These are phyloP conservation scores for Tulasnella sp. DNA, from an alignment of 768 basidiomycete genomes.

Conservation along the genomic window DNA sequence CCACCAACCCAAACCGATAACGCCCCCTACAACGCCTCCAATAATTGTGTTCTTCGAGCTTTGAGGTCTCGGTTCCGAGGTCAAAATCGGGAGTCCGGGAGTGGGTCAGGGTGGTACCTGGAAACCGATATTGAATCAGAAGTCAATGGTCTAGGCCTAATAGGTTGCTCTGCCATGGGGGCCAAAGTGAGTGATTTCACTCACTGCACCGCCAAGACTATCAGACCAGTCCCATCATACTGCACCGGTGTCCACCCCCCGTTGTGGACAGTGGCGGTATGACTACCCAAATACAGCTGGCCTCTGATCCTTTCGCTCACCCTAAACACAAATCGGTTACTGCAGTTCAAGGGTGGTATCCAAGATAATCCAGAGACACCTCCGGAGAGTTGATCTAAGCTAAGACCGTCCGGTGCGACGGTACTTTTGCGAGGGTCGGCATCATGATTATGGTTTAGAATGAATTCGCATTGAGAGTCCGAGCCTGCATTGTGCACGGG, in stretches of 20 bases:
- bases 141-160: too few species aligned
- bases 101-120: neutral
- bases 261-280: neutral
- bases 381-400: neutral
- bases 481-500: neutral
- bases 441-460: neutral
- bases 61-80: neutral
- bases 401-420: neutral
- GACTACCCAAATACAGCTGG: neutral
- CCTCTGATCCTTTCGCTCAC: neutral
- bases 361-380: neutral
- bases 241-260: neutral
- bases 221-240: neutral
- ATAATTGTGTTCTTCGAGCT: neutral
- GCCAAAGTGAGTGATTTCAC: neutral
- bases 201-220: neutral
- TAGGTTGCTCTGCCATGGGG: neutral
- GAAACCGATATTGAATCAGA: neutral
- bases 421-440: neutral
- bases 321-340: neutral
- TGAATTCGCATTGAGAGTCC: neutral
- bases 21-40: neutral
- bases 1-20: neutral
- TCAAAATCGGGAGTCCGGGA: neutral
- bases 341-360: neutral